Conservation (phyloP, 345 rosid genomes). For the Angophora floribunda region DNA sequence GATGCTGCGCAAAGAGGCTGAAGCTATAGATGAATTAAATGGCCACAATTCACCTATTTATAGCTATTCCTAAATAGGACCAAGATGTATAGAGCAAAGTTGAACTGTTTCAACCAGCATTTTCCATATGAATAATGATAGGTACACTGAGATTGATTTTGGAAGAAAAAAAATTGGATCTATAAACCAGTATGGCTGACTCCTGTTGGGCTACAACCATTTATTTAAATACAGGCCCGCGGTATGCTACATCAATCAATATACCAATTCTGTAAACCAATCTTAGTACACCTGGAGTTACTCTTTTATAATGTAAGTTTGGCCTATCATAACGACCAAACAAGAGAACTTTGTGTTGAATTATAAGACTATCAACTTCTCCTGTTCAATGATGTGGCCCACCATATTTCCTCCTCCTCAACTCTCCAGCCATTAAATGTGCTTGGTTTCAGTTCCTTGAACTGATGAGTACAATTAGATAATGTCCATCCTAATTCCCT, state of each 20-base stretch:
- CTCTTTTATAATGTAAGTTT: background rate
- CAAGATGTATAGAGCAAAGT: background rate
- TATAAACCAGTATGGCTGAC: background rate
- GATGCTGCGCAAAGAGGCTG: background rate
- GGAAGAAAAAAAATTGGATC: background rate
- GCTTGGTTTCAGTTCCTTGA: background rate
- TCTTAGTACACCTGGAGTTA: background rate
- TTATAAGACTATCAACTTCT: background rate
- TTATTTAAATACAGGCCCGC: background rate
- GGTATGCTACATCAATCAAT: background rate
- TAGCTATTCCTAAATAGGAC: background rate
- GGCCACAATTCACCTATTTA: background rate
- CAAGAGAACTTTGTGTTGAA: background rate
- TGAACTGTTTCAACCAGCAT: background rate
- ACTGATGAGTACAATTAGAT: background rate
- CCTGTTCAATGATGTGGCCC: background rate
- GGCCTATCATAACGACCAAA: background rate
- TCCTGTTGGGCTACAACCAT: background rate
- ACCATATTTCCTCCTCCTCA: background rate
- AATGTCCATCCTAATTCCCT: background rate
- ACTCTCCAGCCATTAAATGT: background rate
- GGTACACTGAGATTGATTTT: background rate
- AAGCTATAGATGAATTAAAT: background rate
- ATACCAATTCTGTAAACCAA: background rate
- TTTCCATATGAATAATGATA: background rate